phyloP scores from a whole-genome alignment of 2,329 filamentous ascomycete genomes.

The Clarireedia homoeocarpa region DNA sequence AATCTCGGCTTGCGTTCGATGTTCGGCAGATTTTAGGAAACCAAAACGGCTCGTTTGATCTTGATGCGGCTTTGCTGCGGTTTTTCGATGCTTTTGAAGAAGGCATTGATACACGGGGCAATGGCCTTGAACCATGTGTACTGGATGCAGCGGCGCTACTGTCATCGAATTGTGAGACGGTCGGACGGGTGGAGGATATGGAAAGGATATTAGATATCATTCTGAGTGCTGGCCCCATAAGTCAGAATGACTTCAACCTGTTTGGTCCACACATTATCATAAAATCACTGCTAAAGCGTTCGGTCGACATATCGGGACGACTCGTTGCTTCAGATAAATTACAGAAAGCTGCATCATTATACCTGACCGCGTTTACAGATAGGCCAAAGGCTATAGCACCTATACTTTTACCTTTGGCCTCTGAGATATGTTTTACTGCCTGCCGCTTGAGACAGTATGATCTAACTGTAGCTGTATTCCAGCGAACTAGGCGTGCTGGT shows the following conservation, averaged over 20 bases:
- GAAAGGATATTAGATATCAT: slow-evolving; percentile 19
- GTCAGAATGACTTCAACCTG: slow-evolving; percentile 14
- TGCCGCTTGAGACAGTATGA: slow-evolving; percentile 16
- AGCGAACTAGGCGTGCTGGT: slow-evolving; percentile 13
- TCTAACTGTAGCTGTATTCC: slow-evolving; percentile 19
- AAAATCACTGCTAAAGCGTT: slow-evolving; percentile 8
- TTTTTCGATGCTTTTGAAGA: slow-evolving; percentile 23
- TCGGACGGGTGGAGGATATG: slow-evolving; percentile 10
- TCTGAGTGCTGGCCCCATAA: slow-evolving; percentile 13
- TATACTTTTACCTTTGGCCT: slow-evolving; percentile 14
- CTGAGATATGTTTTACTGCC: slow-evolving; percentile 18
- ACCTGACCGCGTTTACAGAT: slow-evolving; percentile 19
- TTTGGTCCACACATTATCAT: slow-evolving; percentile 19
- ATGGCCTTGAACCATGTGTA: slow-evolving; percentile 11
- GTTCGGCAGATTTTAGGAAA: slow-evolving; percentile 15
- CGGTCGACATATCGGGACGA: not conserved
- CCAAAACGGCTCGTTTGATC: not conserved
- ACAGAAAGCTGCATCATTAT: slow-evolving; percentile 20
- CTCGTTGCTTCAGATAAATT: slow-evolving; percentile 9
- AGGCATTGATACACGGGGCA: slow-evolving; percentile 9
- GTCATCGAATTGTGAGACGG: slow-evolving; percentile 11
- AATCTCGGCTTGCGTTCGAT: slow-evolving; percentile 18
- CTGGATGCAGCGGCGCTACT: slow-evolving; percentile 16
- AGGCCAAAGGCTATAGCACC: slow-evolving; percentile 12
- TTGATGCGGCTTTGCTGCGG: slow-evolving; percentile 16